Conservation (phyloP, 495 filamentous ascomycete genomes). For the Penicillium cataractarum region DNA sequence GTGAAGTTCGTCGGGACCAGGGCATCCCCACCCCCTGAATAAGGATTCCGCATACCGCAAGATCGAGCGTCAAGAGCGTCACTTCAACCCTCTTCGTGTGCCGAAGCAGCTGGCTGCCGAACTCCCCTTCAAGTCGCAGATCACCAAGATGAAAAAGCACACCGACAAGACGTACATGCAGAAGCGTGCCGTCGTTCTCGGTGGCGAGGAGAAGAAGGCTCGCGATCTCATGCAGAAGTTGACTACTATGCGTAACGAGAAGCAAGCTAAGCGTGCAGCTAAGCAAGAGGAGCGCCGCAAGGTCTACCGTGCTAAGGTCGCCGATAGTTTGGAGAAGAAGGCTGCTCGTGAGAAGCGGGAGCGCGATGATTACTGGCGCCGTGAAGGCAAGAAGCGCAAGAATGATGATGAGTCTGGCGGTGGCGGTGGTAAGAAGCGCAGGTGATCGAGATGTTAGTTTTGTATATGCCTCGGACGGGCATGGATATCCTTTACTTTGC, state of each 20-base stretch:
- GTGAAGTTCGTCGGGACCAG: slow-evolving; percentile 80
- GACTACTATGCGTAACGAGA: slow-evolving; percentile 87
- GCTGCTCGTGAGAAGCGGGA: slow-evolving; percentile 83
- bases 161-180: slow-evolving; percentile 87
- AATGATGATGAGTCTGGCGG: slow-evolving; percentile 62
- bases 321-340: slow-evolving; percentile 79
- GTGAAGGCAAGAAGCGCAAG: slow-evolving; percentile 93
- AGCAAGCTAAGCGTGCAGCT: slow-evolving; percentile 73
- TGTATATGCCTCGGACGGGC: slow-evolving; percentile 26
- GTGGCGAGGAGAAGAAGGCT: slow-evolving; percentile 83
- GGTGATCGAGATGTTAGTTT: slow-evolving; percentile 31
- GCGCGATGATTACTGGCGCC: slow-evolving; percentile 88
- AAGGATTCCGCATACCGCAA: slow-evolving; percentile 82
- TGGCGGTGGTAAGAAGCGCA: slow-evolving; percentile 68
- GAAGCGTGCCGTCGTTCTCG: slow-evolving; percentile 86
- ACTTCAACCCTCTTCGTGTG: slow-evolving; percentile 93
- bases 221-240: slow-evolving; percentile 93
- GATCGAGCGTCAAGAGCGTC: slow-evolving; percentile 76
- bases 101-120: slow-evolving; percentile 81
- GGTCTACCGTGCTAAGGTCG: slow-evolving; percentile 78
- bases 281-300: slow-evolving; percentile 85
- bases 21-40: slow-evolving; percentile 74
- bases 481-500: slow-evolving; percentile 21
- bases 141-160: slow-evolving; percentile 76
- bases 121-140: slow-evolving; percentile 92